phyloP scores from a whole-genome alignment of 2,329 filamentous ascomycete genomes.

The Cladophialophora immunda region DNA sequence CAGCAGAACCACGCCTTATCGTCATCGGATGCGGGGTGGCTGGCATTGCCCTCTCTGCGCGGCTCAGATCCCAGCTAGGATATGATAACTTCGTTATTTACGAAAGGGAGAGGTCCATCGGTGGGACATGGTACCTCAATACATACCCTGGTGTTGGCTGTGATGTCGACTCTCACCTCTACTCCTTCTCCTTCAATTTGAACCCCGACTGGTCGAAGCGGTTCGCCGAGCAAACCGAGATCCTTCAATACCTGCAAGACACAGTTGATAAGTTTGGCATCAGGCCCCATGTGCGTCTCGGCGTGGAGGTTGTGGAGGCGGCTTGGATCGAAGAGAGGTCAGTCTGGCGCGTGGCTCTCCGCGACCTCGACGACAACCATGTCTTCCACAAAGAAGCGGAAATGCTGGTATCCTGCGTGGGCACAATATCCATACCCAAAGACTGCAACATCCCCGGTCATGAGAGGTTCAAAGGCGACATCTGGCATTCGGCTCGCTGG shows the following conservation, averaged over 20 bases:
- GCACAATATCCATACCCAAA: constrained; percentile 43
- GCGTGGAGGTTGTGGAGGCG: constrained; percentile 40
- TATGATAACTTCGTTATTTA: constrained; percentile 23
- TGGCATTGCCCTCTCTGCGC: constrained; percentile 25
- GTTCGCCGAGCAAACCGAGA: constrained; percentile 58
- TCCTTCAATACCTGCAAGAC: constrained; percentile 56
- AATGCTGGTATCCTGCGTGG: constrained; percentile 46
- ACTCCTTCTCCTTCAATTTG: constrained; percentile 64
- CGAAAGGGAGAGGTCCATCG: constrained; percentile 19
- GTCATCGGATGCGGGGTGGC: constrained; percentile 29
- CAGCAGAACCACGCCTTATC: constrained; percentile 24
- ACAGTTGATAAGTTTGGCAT: constrained; percentile 47
- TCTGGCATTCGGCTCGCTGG: constrained; percentile 67
- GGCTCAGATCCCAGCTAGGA: constrained; percentile 8
- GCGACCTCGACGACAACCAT: constrained; percentile 40
- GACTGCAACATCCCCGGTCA: constrained; percentile 55
- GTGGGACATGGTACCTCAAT: constrained; percentile 31
- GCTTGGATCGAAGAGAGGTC: constrained; percentile 39
- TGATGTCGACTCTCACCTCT: constrained; percentile 58
- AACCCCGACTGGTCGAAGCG: constrained; percentile 61
- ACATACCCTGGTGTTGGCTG: constrained; percentile 29
- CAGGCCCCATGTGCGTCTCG: constrained; percentile 40
- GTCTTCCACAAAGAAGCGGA: constrained; percentile 41
- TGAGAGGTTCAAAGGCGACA: constrained; percentile 61
- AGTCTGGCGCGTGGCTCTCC: constrained; percentile 43